Evolutionary conservation across 495 filamentous ascomycete species (phyloP).

Genomic region (Echria macrotheca): DNA sequence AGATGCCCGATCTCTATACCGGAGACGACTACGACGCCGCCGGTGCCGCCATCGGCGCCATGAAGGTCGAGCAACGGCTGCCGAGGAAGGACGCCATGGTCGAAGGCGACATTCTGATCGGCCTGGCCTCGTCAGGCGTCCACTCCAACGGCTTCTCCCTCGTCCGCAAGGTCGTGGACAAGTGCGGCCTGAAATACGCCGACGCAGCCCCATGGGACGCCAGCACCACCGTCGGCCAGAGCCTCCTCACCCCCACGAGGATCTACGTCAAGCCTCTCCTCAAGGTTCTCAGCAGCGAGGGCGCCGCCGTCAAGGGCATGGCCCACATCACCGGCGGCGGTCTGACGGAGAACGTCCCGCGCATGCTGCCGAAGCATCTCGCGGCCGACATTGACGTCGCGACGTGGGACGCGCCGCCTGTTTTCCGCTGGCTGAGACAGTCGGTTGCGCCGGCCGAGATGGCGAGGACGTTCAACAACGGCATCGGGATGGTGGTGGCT

Average conservation of each 20-base stretch:
- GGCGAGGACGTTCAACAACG: conserved; percentile 87
- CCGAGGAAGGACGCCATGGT: conserved; percentile 72
- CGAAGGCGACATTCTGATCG: conserved; percentile 76
- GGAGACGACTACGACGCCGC: conserved; percentile 84
- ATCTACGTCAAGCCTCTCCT: conserved; percentile 78
- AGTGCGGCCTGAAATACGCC: conserved; percentile 60
- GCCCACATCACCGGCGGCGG: conserved; percentile 96
- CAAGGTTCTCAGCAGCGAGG: conserved; percentile 46
- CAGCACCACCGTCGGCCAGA: conserved; percentile 54
- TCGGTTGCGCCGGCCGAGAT: conserved; percentile 71
- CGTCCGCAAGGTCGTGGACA: conserved; percentile 77
- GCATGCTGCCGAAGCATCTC: conserved; percentile 76
- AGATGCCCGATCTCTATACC: conserved; percentile 91
- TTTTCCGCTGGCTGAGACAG: conserved; percentile 80
- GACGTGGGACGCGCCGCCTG: conserved; percentile 63
- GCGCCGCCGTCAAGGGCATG: conserved; percentile 65
- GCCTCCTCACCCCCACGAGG: conserved; percentile 70
- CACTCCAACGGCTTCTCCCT: conserved; percentile 97
- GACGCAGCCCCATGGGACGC: conserved; percentile 68
- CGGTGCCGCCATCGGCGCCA: conserved; percentile 79
- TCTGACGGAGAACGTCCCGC: conserved; percentile 83
- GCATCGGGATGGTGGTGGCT: conserved; percentile 86
- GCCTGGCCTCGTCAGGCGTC: conserved; percentile 72
- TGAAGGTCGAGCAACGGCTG: conserved; percentile 61
- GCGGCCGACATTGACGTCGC: conserved; percentile 70